Conservation (phyloP, 768 basidiomycete genomes). For the Pleurotus platypus region DNA sequence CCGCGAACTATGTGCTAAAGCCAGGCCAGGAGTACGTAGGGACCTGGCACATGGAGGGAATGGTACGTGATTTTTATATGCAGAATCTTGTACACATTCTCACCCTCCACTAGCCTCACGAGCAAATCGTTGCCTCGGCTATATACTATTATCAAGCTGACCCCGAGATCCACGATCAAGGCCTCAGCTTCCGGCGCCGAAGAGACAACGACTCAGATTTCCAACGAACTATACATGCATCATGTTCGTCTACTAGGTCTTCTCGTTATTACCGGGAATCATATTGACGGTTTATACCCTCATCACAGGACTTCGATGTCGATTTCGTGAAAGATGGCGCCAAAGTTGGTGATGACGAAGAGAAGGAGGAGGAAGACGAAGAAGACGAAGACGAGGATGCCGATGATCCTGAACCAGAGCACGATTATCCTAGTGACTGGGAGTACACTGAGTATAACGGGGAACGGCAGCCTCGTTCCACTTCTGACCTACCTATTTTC, state of each 20-base stretch:
- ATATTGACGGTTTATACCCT: no score
- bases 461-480: not conserved
- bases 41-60: slow-evolving; percentile 16
- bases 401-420: not conserved
- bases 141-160: slow-evolving; percentile 15
- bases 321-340: not conserved
- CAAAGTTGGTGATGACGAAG: not conserved
- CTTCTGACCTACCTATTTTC: not conserved
- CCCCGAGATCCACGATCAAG: slow-evolving; percentile 6
- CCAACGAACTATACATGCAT: not conserved
- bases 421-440: not conserved
- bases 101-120: slow-evolving; percentile 10
- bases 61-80: slow-evolving; percentile 1
- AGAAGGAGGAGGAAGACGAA: not conserved
- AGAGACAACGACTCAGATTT: not conserved
- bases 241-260: not conserved
- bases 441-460: not conserved
- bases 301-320: not conserved
- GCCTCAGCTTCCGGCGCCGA: slow-evolving; percentile 9
- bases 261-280: not conserved
- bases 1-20: slow-evolving; percentile 11
- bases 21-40: slow-evolving; percentile 14
- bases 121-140: slow-evolving; percentile 12
- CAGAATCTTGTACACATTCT: no score
- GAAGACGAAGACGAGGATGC: not conserved